Conservation (phyloP, 2,329 filamentous ascomycete genomes). For the Alternaria postmessia region DNA sequence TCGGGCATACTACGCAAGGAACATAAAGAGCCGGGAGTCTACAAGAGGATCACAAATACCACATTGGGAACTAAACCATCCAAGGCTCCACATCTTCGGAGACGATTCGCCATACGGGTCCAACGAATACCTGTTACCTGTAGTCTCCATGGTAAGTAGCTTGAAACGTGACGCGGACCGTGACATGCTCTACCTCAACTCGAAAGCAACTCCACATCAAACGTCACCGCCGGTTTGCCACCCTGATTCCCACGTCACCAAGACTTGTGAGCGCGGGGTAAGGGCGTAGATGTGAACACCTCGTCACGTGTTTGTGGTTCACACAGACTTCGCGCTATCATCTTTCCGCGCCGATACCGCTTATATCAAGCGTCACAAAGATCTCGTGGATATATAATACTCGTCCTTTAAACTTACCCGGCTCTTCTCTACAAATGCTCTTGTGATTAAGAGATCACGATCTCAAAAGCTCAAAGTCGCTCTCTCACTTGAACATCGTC, state of each 20-base stretch:
- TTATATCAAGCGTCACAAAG: conserved; percentile 1
- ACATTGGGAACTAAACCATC: neutral
- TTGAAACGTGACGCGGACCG: neutral
- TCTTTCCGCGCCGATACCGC: conserved; percentile 9
- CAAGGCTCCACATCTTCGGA: neutral
- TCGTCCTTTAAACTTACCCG: neutral
- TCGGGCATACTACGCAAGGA: neutral
- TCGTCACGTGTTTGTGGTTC: conserved; percentile 4
- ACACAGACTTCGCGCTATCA: neutral
- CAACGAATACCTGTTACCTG: neutral
- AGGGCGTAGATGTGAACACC: neutral
- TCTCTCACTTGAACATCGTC: conserved; percentile 15
- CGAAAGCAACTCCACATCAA: neutral
- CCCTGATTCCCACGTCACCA: neutral
- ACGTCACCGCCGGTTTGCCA: conserved; percentile 7
- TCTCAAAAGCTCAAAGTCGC: neutral
- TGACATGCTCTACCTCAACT: neutral
- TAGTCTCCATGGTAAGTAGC: neutral
- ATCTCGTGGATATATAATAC: neutral
- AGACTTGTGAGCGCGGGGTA: conserved; percentile 1
- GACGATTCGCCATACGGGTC: neutral
- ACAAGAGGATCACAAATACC: neutral
- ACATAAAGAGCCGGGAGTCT: neutral
- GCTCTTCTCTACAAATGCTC: conserved; percentile 1
- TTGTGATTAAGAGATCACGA: neutral